A percentile compares a stretch with the other conserved stretches of the same genome.
phyloP scores from a whole-genome alignment of 2,329 filamentous ascomycete genomes.

The Botrytis squamosa region DNA sequence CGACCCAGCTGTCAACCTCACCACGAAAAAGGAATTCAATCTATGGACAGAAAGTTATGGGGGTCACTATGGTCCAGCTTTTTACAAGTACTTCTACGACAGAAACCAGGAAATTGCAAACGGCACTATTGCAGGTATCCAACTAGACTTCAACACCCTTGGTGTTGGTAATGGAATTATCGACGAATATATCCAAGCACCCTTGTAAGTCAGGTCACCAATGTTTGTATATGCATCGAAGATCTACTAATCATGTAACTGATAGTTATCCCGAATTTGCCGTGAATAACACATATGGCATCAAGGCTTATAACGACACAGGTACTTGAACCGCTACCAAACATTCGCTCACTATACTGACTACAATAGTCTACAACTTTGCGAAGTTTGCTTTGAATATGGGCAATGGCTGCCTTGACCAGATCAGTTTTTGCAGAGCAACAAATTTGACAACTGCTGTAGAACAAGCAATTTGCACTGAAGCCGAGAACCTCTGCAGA shows the following conservation, averaged over 20 bases:
- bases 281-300: constrained; percentile 49
- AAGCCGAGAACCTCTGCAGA: constrained; percentile 54
- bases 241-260: neutral
- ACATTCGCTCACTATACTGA: neutral
- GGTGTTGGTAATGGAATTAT: constrained; percentile 69
- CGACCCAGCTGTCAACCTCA: constrained; percentile 29
- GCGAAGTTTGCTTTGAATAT: constrained; percentile 50
- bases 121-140: constrained; percentile 50
- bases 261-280: constrained; percentile 38
- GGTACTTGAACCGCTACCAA: constrained; percentile 11
- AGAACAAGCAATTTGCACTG: constrained; percentile 46
- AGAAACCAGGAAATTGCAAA: constrained; percentile 59
- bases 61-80: constrained; percentile 40
- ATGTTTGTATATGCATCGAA: neutral
- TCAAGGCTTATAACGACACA: constrained; percentile 34
- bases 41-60: constrained; percentile 63
- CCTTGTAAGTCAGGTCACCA: constrained; percentile 25
- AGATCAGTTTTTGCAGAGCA: constrained; percentile 48
- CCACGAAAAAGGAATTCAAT: constrained; percentile 43
- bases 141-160: constrained; percentile 59
- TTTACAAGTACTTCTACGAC: constrained; percentile 55
- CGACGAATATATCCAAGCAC: constrained; percentile 58
- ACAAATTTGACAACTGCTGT: constrained; percentile 46
- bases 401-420: constrained; percentile 42
- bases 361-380: constrained; percentile 51